Evolutionary conservation across 176 grass and related monocot species (phyloP).

Genomic region (Canna indica): DNA sequence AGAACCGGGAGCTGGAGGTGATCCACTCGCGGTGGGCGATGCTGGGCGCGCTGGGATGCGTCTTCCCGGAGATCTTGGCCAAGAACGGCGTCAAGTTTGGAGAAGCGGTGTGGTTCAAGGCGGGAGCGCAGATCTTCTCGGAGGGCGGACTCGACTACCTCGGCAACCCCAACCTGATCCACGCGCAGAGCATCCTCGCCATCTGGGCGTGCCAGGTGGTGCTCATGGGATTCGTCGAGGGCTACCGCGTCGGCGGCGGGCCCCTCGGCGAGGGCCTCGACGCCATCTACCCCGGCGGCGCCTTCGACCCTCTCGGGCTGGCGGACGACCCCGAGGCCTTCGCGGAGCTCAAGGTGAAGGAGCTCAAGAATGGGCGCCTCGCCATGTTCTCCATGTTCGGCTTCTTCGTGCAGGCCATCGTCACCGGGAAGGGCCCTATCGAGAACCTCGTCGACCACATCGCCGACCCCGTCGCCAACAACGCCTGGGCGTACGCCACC

Average conservation of each 20-base stretch:
- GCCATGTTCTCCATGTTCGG: constrained; percentile 30
- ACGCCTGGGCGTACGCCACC: constrained; percentile 25
- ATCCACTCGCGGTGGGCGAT: constrained; percentile 69
- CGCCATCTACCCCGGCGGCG: constrained; percentile 52
- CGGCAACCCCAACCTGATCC: constrained; percentile 60
- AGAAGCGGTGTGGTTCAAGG: constrained; percentile 75
- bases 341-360: constrained; percentile 27
- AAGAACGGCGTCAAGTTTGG: constrained; percentile 68
- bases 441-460: constrained; percentile 24
- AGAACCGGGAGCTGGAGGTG: constrained; percentile 24
- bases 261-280: constrained; percentile 59
- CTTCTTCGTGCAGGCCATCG: constrained; percentile 28
- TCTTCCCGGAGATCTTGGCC: constrained; percentile 55
- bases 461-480: constrained; percentile 20
- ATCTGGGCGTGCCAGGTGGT: constrained; percentile 58
- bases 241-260: constrained; percentile 56
- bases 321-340: constrained; percentile 49
- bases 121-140: constrained; percentile 58
- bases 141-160: constrained; percentile 69
- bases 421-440: constrained; percentile 24
- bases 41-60: constrained; percentile 53
- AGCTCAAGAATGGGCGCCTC: constrained; percentile 24
- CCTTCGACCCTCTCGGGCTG: constrained; percentile 55
- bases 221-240: constrained; percentile 81
- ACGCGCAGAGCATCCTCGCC: constrained; percentile 68